Evolutionary conservation across 2,329 filamentous ascomycete species (phyloP).

Genomic region (Arthroderma sp.): DNA sequence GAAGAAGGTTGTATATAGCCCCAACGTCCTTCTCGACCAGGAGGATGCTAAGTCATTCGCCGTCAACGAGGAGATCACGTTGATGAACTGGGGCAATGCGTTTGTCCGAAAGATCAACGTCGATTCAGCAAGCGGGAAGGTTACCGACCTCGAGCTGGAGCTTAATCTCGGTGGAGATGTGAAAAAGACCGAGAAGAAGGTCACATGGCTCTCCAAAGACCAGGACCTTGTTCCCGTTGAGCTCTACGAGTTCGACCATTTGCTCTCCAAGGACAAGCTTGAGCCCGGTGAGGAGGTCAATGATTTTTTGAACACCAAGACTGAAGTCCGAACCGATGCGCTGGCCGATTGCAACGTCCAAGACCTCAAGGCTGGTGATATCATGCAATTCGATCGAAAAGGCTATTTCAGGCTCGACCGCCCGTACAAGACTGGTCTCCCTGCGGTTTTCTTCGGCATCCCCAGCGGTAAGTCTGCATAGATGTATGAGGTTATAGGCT

Average conservation of each 20-base stretch:
- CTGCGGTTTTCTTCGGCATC: slow-evolving; percentile 55
- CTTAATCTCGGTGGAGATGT: slow-evolving; percentile 88
- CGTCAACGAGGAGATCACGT: slow-evolving; percentile 20
- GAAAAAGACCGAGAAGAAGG: slow-evolving; percentile 91
- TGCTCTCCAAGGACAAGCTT: slow-evolving; percentile 89
- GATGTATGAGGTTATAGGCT: no score
- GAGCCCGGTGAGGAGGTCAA: slow-evolving; percentile 78
- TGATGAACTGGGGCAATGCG: slow-evolving; percentile 58
- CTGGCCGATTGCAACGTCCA: slow-evolving; percentile 70
- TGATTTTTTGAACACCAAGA: slow-evolving; percentile 65
- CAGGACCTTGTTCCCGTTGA: slow-evolving; percentile 70
- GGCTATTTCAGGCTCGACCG: slow-evolving; percentile 80
- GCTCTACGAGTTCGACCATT: slow-evolving; percentile 87
- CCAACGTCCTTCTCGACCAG: slow-evolving; percentile 20
- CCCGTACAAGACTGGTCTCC: slow-evolving; percentile 44
- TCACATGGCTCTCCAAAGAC: slow-evolving; percentile 76
- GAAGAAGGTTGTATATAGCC: slow-evolving; percentile 21
- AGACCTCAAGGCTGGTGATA: slow-evolving; percentile 69
- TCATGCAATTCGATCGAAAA: slow-evolving; percentile 89
- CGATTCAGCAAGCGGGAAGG: slow-evolving; percentile 36
- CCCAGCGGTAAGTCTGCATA: slow-evolving; percentile 45
- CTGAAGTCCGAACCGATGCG: slow-evolving; percentile 60
- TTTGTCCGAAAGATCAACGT: slow-evolving; percentile 39
- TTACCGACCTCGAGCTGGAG: slow-evolving; percentile 63
- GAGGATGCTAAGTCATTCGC: slow-evolving; percentile 20